Percentiles rank a stretch among this genome's conserved stretches.
phyloP scores from a whole-genome alignment of 2,329 filamentous ascomycete genomes.

The Fusarium annulatum region DNA sequence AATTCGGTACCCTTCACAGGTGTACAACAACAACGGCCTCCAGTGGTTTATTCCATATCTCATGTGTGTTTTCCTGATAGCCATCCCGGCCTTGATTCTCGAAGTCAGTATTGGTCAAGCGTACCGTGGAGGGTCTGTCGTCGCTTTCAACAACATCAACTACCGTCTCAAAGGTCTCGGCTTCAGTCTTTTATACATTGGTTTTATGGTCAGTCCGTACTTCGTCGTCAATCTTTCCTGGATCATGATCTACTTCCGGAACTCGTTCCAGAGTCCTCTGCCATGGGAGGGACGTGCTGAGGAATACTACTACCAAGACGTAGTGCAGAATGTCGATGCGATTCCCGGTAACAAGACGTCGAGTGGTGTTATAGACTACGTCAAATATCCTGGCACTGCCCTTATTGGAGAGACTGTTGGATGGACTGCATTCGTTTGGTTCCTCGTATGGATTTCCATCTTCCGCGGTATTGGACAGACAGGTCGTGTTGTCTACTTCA shows the following conservation, averaged over 20 bases:
- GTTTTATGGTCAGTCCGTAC: slow-evolving; percentile 66
- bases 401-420: slow-evolving; percentile 67
- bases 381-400: slow-evolving; percentile 57
- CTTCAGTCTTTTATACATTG: slow-evolving; percentile 62
- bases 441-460: slow-evolving; percentile 69
- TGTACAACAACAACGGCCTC: slow-evolving; percentile 69
- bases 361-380: slow-evolving; percentile 55
- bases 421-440: slow-evolving; percentile 69
- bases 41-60: slow-evolving; percentile 71
- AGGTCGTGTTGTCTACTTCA: slow-evolving; percentile 69
- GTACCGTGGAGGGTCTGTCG: slow-evolving; percentile 65
- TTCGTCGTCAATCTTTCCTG: slow-evolving; percentile 67
- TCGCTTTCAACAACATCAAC: slow-evolving; percentile 66
- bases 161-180: slow-evolving; percentile 65
- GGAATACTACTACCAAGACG: slow-evolving; percentile 63
- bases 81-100: slow-evolving; percentile 65
- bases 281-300: slow-evolving; percentile 63
- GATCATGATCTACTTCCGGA: slow-evolving; percentile 69
- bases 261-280: slow-evolving; percentile 64
- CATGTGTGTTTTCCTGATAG: slow-evolving; percentile 64
- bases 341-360: slow-evolving; percentile 54
- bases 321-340: slow-evolving; percentile 60
- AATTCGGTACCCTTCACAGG: slow-evolving; percentile 66
- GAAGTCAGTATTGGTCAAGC: slow-evolving; percentile 77
- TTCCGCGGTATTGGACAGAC: slow-evolving; percentile 68